A percentile compares a stretch with the other conserved stretches of the same genome.
These are phyloP conservation scores for Microbotryum scabiosae DNA, from an alignment of 1,284 basidiomycete genomes.

Conservation along the genomic window DNA sequence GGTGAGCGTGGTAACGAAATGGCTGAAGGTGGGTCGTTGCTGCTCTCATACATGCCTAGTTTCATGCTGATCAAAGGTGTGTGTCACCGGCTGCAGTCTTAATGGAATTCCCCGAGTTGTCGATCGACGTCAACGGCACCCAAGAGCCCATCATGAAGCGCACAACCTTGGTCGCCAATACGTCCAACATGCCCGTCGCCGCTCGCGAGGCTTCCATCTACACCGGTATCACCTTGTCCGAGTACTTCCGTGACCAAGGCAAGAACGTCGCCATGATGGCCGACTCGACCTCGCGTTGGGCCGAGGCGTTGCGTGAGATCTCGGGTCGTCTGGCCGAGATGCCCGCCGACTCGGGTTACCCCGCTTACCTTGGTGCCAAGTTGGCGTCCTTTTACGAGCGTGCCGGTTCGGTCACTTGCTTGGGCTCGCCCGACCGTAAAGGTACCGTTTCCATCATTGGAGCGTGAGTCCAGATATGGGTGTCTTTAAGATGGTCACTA, in stretches of 20 bases:
- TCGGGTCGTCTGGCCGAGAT: constrained; percentile 98
- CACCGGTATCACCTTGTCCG: constrained; percentile 97
- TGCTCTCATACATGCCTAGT: no score
- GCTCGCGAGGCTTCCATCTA: constrained; percentile 99
- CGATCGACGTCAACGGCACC: constrained; percentile 76
- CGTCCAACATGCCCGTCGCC: constrained; percentile 99
- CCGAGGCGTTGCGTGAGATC: constrained; percentile 97
- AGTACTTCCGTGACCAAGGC: constrained; percentile 98
- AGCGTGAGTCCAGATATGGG: constrained; percentile 60
- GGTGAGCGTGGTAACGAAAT: constrained; percentile 59
- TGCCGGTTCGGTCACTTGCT: constrained; percentile 89
- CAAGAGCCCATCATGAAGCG: constrained; percentile 99
- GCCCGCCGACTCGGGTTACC: constrained; percentile 99
- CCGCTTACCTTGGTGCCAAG: constrained; percentile 93
- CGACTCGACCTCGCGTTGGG: constrained; percentile 98
- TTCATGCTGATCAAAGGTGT: background rate
- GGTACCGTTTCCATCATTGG: constrained; percentile 98
- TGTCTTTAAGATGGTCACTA: background rate
- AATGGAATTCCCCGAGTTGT: constrained; percentile 82
- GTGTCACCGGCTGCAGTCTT: constrained; percentile 7
- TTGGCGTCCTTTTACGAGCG: constrained; percentile 98
- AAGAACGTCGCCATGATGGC: constrained; percentile 98
- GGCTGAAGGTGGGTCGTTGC: constrained; percentile 71
- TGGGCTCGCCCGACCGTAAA: constrained; percentile 79
- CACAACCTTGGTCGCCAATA: constrained; percentile 97